Base-by-base conservation (phyloP, 768 basidiomycete genomes). In the Peribolospora kevripleyi region DNA sequence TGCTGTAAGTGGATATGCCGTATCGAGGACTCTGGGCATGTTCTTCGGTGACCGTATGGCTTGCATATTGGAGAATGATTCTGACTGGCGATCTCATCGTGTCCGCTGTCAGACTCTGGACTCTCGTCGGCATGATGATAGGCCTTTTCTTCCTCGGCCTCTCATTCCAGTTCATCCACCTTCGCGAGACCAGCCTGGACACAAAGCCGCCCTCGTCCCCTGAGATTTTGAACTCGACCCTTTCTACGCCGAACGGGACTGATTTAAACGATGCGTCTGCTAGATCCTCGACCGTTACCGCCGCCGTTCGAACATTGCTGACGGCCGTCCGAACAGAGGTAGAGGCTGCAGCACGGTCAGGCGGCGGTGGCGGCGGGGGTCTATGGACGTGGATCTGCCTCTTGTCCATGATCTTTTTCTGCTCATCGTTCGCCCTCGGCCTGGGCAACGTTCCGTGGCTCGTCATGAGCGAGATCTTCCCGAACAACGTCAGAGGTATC, bases 381-480 rank as follows among this genome's bases (percentile, higher is more conserved):
- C 53, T 11, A 9, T 42, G 40, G 53, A 56, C 61, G 9, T 53
- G 54, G 11, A 10, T 61, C 8, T 43, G 52, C 4, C 39, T 61
- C 14, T 1, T 54, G 2, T 46, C 54, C 1, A 60, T 61, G 55
- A 46, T 51, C 2, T 6, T 42, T 6, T 61, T 60, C 54, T 58
- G 55, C 50, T 51, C 39, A 5, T 42, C 54, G 3, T 61, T 54
- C 46, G 59, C 61, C 0, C 52, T 60, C 9, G 55, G 55, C 1
- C 11, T 61, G 7, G 61, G 61, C 6, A 60, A 59, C 48, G 52
- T 55, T 0, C 59, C 61, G 3, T 61, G 61, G 61, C 52, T 61
- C 14, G 53, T 61, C 0, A 59, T 60, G 47, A 38, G 38, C 43
- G 60, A 61, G 52, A 54, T 60, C 25, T 25, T 25, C 25, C 25